Percentiles rank a stretch among this genome's conserved stretches.
Evolutionary conservation across 2,329 filamentous ascomycete genomes (phyloP).

Genomic region (Raffaelea albimanens): DNA sequence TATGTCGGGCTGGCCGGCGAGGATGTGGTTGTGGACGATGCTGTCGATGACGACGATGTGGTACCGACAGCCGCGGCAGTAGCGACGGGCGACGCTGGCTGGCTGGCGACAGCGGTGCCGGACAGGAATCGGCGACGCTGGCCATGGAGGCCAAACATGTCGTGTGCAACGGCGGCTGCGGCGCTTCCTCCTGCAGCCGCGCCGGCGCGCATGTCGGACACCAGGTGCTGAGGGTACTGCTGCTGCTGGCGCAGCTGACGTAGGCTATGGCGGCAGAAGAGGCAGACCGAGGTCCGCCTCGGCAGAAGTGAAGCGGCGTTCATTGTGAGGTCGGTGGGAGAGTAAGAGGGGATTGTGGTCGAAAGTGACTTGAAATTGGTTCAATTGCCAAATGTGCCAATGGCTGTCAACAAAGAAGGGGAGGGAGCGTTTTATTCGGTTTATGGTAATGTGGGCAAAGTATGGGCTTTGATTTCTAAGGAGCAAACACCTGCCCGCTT

Average conservation of each 20-base stretch:
- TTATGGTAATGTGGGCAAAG: no score
- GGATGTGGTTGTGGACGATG: conserved; percentile 8
- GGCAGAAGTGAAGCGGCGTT: conserved; percentile 27
- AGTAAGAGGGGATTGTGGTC: not conserved
- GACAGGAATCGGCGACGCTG: conserved; percentile 26
- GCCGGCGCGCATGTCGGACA: conserved; percentile 15
- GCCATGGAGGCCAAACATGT: not conserved
- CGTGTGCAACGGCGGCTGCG: conserved; percentile 31
- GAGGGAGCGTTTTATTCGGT: not conserved
- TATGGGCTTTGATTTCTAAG: conserved; percentile 2
- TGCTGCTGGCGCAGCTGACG: conserved; percentile 30
- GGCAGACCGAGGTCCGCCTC: conserved; percentile 27
- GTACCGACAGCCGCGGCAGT: not conserved
- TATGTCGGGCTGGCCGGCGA: not conserved
- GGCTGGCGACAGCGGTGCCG: conserved; percentile 37
- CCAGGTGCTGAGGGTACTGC: conserved; percentile 19
- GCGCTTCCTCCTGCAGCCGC: conserved; percentile 26
- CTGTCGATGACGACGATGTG: not conserved
- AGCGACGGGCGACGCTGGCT: conserved; percentile 13
- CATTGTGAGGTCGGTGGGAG: conserved; percentile 27
- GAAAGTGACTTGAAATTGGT: not conserved
- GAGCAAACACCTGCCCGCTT: no score
- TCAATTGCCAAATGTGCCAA: not conserved
- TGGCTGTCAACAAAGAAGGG: not conserved
- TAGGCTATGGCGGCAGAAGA: conserved; percentile 29